Evolutionary conservation across 352 stramenopile genomes (phyloP), one percentile per base, ranked within the genome.

Genomic region (Proteromonas lacertae): DNA sequence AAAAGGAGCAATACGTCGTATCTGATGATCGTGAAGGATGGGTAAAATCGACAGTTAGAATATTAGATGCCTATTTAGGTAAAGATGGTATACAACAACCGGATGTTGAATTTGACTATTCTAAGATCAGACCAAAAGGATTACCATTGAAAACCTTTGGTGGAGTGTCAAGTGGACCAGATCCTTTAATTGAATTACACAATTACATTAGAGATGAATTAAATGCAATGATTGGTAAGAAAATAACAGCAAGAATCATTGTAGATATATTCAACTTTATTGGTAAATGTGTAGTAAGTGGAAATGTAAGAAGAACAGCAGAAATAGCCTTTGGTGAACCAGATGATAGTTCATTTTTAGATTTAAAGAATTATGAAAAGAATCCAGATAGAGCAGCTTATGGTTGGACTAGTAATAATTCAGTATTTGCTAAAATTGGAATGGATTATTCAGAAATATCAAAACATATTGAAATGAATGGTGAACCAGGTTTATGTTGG

Each of bases 361-460:
- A n/a, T n/a, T n/a, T n/a, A n/a, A n/a, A n/a, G n/a, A n/a, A n/a
- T n/a, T n/a, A n/a, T 84, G 10, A 65, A 76, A 63, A 66, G 46
- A 76, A 86, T 41, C 72, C 72, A 3, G 60, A 86, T 7, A 64
- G 73, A 6, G 58, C 53, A 4, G 56, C 57, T 1, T 86, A 64
- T 32, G 72, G 71, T 13, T 89, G 73, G 73, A 82, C 71, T 18
- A 80, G 62, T 12, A 89, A 89, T 61, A 89, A 89, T 51, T 77
- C 58, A 34, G 66, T 89, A n/a, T 79, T 87, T 41, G 71, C 71
- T 0, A 47, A 65, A 9, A 42, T 89, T 13, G 73, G 72, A 24
- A 89, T 89, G 72, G 61, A 84, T 45, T 89, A 88, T 52, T 33
- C 30, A 13, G 37, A 45, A 41, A 35, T 48, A 38, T 30, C 7